Base-by-base conservation (phyloP, 2,329 filamentous ascomycete species). In the Alternaria arbusti region DNA sequence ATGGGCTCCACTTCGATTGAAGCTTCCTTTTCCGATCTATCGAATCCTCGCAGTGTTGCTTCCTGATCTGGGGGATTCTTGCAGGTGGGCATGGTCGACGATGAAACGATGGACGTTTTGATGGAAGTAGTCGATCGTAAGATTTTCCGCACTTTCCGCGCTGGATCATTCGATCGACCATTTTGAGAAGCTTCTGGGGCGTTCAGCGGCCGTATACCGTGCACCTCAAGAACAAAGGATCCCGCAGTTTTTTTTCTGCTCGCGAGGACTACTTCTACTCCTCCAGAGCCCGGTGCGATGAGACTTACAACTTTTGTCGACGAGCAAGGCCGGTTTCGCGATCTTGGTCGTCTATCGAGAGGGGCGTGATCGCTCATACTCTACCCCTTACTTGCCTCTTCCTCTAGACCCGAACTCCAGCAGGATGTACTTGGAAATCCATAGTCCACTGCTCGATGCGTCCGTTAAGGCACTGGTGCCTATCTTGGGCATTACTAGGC, bases 201-300 rank as follows among this genome's bases (percentile, higher is more conserved):
- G 15, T 30, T 17, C 36, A 46, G 32, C 10, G 59, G 51, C 43
- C 61, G 62, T 17, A 75, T 67, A 11, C 59, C 56, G 32, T 71
- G 67, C 20, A 72, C 54, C 15, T 71, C 57, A 13, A 74, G 43
- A 23, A 66, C 44, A 23, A 73, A 70, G 4, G 44, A 71, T 30
- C 64, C 64, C n/a, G 65, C 68, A n/a, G 64, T 63, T 8, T 68
- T 59, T 17, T 74, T n/a, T n/a, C n/a, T n/a, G n/a, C n/a, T n/a
- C n/a, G n/a, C n/a, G n/a, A n/a, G n/a, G n/a, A n/a, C n/a, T n/a
- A n/a, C n/a, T n/a, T n/a, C n/a, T n/a, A n/a, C n/a, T n/a, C n/a
- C n/a, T n/a, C n/a, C n/a, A n/a, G n/a, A n/a, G n/a, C n/a, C n/a
- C n/a, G n/a, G n/a, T n/a, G n/a, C n/a, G n/a, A n/a, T n/a, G n/a